Conservation (phyloP, 2,329 filamentous ascomycete species). For the Pseudocercospora fuligena region DNA sequence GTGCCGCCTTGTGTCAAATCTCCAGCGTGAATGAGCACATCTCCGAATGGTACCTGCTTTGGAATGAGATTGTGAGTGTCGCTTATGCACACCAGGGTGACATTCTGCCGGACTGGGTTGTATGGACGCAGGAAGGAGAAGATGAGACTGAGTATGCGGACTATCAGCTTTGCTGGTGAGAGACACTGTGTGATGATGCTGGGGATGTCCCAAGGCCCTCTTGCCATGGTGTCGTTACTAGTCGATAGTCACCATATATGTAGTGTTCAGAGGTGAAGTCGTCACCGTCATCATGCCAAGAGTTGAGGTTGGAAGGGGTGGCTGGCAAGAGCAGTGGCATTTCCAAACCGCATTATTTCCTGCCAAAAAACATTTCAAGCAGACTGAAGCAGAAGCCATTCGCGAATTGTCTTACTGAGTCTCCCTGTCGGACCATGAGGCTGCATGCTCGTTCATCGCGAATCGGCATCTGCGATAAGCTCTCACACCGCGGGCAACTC, state of each 20-base stretch:
- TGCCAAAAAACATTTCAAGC: background rate
- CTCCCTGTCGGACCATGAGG: no score
- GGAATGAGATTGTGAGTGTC: constrained; percentile 76
- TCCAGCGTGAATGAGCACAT: constrained; percentile 87
- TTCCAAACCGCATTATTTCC: no score
- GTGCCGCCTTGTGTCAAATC: constrained; percentile 79
- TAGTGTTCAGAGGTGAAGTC: no score
- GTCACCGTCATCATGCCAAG: background rate
- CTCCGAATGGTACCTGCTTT: constrained; percentile 69
- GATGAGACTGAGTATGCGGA: constrained; percentile 48
- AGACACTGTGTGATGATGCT: constrained; percentile 28
- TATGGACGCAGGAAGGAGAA: constrained; percentile 70
- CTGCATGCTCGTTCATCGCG: no score
- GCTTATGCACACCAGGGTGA: constrained; percentile 85
- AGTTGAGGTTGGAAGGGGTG: background rate
- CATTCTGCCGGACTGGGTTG: constrained; percentile 60
- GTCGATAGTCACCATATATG: background rate
- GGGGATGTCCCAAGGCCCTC: background rate
- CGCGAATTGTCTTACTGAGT: no score
- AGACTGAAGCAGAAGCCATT: background rate
- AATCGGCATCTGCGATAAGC: no score
- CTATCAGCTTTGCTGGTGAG: constrained; percentile 46
- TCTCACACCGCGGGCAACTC: background rate
- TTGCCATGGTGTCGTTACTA: background rate
- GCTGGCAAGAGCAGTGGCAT: background rate